phyloP scores from a whole-genome alignment of 148 eudicot genomes.

The Spergularia marina region DNA sequence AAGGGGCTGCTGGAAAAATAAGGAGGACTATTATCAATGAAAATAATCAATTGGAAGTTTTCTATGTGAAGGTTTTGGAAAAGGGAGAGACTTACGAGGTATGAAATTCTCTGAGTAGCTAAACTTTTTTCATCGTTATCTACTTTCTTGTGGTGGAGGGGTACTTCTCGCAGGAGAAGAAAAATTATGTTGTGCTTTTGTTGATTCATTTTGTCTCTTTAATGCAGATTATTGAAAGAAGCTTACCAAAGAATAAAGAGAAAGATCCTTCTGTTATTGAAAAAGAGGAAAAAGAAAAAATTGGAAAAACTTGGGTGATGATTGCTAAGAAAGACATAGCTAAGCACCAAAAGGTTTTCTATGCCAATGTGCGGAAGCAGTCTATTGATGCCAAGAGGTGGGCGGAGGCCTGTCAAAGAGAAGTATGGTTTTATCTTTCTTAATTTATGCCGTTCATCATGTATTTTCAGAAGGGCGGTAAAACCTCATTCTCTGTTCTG shows the following conservation, averaged over 20 bases:
- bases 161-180: background rate
- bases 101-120: slow-evolving; percentile 16
- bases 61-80: slow-evolving; percentile 90
- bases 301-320: slow-evolving; percentile 75
- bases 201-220: slow-evolving; percentile 15
- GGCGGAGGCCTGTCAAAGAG: slow-evolving; percentile 93
- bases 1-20: slow-evolving; percentile 92
- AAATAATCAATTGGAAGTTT: slow-evolving; percentile 76
- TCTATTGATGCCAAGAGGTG: slow-evolving; percentile 78
- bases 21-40: slow-evolving; percentile 75
- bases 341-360: slow-evolving; percentile 67
- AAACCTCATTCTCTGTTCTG: slow-evolving; percentile 13
- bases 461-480: slow-evolving; percentile 6
- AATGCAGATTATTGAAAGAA: slow-evolving; percentile 86
- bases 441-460: background rate
- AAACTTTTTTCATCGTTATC: slow-evolving; percentile 1
- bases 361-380: slow-evolving; percentile 64
- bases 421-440: slow-evolving; percentile 42
- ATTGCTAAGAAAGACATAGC: slow-evolving; percentile 82
- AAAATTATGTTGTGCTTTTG: background rate
- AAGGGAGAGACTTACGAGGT: slow-evolving; percentile 99
- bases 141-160: slow-evolving; percentile 14
- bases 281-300: slow-evolving; percentile 84
- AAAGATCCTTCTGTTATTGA: slow-evolving; percentile 80
- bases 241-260: slow-evolving; percentile 69